Evolutionary conservation across 805 yeast species (phyloP).

Genomic region (Ogataea ganodermae): DNA sequence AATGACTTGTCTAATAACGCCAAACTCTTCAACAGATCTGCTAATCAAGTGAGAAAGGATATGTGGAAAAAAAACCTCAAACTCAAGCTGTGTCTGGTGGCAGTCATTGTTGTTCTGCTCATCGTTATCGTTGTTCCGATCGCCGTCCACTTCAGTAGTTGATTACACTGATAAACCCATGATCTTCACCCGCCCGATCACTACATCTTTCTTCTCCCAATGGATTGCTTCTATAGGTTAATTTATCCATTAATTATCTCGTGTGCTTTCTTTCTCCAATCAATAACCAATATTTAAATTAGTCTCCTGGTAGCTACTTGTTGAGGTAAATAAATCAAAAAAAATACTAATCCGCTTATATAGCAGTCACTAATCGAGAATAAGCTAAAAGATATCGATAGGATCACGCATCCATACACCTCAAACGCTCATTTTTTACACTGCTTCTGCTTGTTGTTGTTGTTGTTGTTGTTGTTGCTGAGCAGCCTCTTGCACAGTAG

Average conservation of each 20-base stretch:
- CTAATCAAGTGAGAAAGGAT: slow-evolving; percentile 94
- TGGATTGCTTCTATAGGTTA: too few species aligned
- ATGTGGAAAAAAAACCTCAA: slow-evolving; percentile 99
- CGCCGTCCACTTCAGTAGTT: slow-evolving; percentile 73
- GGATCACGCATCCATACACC: not conserved
- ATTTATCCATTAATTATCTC: too few species aligned
- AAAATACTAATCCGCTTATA: not conserved
- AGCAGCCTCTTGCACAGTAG: slow-evolving; percentile 62
- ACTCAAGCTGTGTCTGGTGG: slow-evolving; percentile 89
- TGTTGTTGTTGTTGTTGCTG: slow-evolving; percentile 14
- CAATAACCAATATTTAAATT: too few species aligned
- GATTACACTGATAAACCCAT: not conserved
- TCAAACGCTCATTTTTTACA: not conserved
- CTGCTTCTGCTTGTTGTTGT: not conserved
- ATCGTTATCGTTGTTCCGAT: slow-evolving; percentile 91
- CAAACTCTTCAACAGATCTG: slow-evolving; percentile 93
- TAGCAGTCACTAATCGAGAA: not conserved
- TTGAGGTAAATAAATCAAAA: not conserved
- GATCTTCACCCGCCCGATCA: too few species aligned
- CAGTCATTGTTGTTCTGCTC: slow-evolving; percentile 72
- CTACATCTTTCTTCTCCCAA: too few species aligned
- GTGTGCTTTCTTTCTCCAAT: too few species aligned
- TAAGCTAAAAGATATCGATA: not conserved
- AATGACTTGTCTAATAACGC: slow-evolving; percentile 91
- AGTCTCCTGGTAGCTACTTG: not conserved